These are phyloP conservation scores for Globisporangium parvum DNA, from an alignment of 352 stramenopile species.

Conservation along the genomic window DNA sequence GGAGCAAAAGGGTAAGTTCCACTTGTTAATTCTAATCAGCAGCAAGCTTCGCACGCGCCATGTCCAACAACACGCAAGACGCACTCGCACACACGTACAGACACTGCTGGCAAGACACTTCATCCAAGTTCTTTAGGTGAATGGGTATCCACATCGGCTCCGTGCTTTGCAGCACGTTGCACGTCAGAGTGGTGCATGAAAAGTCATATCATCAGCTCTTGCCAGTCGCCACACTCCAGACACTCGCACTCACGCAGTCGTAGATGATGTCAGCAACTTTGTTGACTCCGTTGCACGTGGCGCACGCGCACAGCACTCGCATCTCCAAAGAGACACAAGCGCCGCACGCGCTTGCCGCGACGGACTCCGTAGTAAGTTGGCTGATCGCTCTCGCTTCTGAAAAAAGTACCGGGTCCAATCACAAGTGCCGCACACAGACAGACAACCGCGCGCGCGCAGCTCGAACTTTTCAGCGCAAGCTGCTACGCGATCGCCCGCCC, in stretches of 20 bases:
- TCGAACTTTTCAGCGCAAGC: conserved; percentile 83
- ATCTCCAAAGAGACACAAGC: conserved; percentile 4
- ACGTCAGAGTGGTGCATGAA: conserved; percentile 87
- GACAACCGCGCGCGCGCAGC: conserved; percentile 14
- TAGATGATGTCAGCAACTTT: conserved; percentile 68
- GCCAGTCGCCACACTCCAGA: conserved; percentile 13
- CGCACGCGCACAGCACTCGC: conserved; percentile 12
- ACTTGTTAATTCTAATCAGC: conserved; percentile 65
- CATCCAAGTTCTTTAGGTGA: conserved; percentile 59
- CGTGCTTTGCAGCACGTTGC: conserved; percentile 17
- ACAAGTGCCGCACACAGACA: conserved; percentile 46
- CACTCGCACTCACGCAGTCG: conserved; percentile 7
- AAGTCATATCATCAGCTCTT: conserved; percentile 79
- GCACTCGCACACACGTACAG: conserved; percentile 13
- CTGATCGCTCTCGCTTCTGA: conserved; percentile 79
- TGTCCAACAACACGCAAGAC: no score
- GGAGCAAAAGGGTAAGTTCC: conserved; percentile 82
- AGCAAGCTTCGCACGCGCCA: conserved; percentile 16
- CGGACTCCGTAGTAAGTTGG: conserved; percentile 86
- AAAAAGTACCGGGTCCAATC: conserved; percentile 87
- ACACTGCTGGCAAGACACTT: conserved; percentile 20
- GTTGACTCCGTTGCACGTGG: conserved; percentile 61
- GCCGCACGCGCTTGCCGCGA: conserved; percentile 18
- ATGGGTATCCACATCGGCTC: conserved; percentile 54
- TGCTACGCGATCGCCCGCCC: conserved; percentile 9